These are phyloP conservation scores for Cercospora zeae-maydis DNA, from an alignment of 2,329 filamentous ascomycete species.

Conservation along the genomic window DNA sequence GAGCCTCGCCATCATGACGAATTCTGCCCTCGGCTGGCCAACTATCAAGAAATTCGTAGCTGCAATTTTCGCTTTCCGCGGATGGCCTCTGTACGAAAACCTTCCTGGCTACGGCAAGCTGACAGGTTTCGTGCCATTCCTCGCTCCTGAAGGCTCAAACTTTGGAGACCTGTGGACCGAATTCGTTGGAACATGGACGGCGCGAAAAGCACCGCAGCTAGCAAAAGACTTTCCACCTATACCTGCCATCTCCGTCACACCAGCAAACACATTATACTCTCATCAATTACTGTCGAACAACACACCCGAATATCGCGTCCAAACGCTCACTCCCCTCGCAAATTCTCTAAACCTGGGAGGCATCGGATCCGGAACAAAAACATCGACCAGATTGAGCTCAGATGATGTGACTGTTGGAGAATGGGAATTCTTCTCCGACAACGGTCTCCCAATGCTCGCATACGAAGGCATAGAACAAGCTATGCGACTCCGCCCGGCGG, in stretches of 20 bases:
- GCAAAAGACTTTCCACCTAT: background rate
- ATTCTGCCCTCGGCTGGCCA: slow-evolving; percentile 14
- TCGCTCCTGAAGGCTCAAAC: slow-evolving; percentile 9
- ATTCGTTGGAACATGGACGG: slow-evolving; percentile 14
- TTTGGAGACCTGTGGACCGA: slow-evolving; percentile 5
- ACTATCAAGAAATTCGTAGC: slow-evolving; percentile 16
- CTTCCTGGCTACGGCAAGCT: slow-evolving; percentile 6
- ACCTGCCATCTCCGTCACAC: background rate
- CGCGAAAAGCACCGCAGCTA: background rate
- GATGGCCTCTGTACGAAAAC: slow-evolving; percentile 15
- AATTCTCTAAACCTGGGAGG: background rate
- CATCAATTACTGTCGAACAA: background rate
- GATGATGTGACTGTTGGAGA: background rate
- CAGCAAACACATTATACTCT: background rate
- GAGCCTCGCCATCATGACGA: slow-evolving; percentile 25
- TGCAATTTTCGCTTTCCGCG: slow-evolving; percentile 20
- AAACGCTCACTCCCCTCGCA: background rate
- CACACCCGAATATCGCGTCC: background rate
- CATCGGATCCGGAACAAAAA: background rate
- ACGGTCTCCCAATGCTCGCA: slow-evolving; percentile 5
- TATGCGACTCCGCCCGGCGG: slow-evolving; percentile 1
- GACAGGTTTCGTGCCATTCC: slow-evolving; percentile 13
- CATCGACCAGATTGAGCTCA: background rate
- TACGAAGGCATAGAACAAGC: slow-evolving; percentile 10
- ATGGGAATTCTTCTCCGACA: background rate